Evolutionary conservation across 129 eudicot genomes (phyloP).

Genomic region (Lonicera japonica): DNA sequence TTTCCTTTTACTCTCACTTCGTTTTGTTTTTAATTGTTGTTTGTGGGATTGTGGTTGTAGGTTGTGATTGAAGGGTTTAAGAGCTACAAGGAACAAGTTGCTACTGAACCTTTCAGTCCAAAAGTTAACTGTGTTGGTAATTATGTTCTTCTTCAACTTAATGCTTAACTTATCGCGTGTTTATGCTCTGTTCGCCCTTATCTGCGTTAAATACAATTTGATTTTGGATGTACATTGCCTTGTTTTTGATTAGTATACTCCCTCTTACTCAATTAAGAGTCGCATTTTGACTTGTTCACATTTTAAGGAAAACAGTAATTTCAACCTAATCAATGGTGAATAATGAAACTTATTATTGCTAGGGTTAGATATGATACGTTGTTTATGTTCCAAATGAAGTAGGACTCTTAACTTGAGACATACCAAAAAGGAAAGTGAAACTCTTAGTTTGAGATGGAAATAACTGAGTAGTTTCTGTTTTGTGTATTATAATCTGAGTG

Average conservation of each 20-base stretch:
- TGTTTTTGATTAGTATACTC: background rate
- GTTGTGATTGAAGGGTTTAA: conserved; percentile 94
- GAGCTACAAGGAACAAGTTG: conserved; percentile 92
- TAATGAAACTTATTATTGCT: too few relatives aligned
- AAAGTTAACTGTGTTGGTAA: conserved; percentile 99
- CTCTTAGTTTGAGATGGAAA: too few relatives aligned
- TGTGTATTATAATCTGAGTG: too few relatives aligned
- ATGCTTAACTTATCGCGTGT: background rate
- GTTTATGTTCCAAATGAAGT: too few relatives aligned
- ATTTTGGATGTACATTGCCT: background rate
- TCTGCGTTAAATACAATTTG: background rate
- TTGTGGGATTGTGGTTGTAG: conserved; percentile 30
- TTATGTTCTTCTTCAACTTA: background rate
- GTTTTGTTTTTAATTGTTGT: background rate
- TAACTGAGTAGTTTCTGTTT: too few relatives aligned
- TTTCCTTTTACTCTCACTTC: conserved; percentile 3
- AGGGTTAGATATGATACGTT: too few relatives aligned
- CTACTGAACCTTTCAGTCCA: conserved; percentile 80
- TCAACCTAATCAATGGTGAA: too few relatives aligned
- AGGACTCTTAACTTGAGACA: too few relatives aligned
- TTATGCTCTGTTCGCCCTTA: background rate
- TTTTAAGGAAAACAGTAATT: too few relatives aligned
- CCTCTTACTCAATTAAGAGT: background rate
- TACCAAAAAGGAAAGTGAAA: too few relatives aligned
- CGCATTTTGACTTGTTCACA: background rate